Evolutionary conservation across 306 rosid genomes (phyloP).

Genomic region (Trichosanthes truncata): DNA sequence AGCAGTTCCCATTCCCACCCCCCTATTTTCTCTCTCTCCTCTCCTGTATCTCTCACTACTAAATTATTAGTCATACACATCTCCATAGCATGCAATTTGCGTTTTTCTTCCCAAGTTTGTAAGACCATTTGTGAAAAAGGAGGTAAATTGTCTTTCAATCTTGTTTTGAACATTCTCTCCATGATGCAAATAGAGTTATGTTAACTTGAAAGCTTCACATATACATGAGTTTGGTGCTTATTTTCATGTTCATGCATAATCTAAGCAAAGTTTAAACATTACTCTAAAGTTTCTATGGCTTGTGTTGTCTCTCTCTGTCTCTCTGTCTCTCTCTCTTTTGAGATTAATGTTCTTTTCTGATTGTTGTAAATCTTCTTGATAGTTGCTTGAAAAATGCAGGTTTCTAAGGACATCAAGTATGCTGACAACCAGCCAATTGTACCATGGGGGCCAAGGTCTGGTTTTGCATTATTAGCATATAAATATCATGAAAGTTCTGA

Average conservation of each 20-base stretch:
- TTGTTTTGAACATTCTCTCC: background rate
- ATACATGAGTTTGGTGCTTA: background rate
- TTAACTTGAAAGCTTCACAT: background rate
- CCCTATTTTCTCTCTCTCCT: background rate
- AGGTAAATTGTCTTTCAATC: background rate
- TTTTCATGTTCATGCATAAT: background rate
- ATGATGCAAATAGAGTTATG: background rate
- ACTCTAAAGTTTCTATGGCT: background rate
- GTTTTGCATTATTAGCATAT: conserved; percentile 11
- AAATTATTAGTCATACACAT: background rate
- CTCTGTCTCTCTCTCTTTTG: background rate
- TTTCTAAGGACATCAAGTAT: conserved; percentile 91
- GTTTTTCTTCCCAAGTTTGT: background rate
- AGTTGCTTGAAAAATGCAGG: conserved; percentile 32
- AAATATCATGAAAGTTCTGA: background rate
- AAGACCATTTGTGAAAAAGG: background rate
- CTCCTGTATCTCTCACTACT: background rate
- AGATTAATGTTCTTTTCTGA: conserved; percentile 6
- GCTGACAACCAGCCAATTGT: conserved; percentile 94
- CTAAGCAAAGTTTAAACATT: background rate
- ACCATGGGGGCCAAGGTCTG: conserved; percentile 99
- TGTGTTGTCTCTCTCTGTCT: background rate
- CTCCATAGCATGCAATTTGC: background rate
- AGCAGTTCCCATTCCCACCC: background rate
- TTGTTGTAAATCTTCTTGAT: background rate